phyloP scores from a whole-genome alignment of 2,329 filamentous ascomycete genomes.

The Cladosporium sp. region DNA sequence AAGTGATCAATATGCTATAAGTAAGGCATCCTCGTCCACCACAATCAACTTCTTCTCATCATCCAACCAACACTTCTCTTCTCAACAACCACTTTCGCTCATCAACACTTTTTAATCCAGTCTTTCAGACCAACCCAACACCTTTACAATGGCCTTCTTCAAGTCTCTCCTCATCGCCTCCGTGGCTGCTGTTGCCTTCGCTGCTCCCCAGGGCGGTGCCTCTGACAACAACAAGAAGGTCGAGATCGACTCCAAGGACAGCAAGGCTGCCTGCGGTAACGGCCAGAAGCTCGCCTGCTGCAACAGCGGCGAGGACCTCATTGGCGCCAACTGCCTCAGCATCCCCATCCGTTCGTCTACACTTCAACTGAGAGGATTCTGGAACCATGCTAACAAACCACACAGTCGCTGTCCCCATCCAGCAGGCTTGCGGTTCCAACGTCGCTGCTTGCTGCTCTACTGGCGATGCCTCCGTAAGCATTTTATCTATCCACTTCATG shows the following conservation, averaged over 20 bases:
- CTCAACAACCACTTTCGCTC: conserved; percentile 20
- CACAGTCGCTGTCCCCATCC: conserved; percentile 17
- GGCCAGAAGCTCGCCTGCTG: conserved; percentile 21
- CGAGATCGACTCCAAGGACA: conserved; percentile 1
- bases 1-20: conserved; percentile 18
- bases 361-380: too few species aligned
- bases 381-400: background rate
- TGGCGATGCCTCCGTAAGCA: conserved; percentile 10
- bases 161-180: conserved; percentile 22
- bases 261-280: conserved; percentile 15
- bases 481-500: background rate
- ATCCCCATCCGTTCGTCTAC: conserved; percentile 15
- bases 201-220: conserved; percentile 15
- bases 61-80: conserved; percentile 22
- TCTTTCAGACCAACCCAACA: conserved; percentile 22
- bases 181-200: conserved; percentile 20
- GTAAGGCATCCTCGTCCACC: conserved; percentile 18
- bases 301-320: conserved; percentile 20
- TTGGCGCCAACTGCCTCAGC: conserved; percentile 19
- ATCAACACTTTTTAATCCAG: conserved; percentile 17
- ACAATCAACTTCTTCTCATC: conserved; percentile 18
- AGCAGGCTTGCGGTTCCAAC: conserved; percentile 21
- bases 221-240: conserved; percentile 15
- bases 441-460: conserved; percentile 20
- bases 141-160: conserved; percentile 22